Evolutionary conservation across 2,329 filamentous ascomycete genomes (phyloP), one percentile per base, ranked within the genome.

Genomic region (Emergomyces pasteurianus): DNA sequence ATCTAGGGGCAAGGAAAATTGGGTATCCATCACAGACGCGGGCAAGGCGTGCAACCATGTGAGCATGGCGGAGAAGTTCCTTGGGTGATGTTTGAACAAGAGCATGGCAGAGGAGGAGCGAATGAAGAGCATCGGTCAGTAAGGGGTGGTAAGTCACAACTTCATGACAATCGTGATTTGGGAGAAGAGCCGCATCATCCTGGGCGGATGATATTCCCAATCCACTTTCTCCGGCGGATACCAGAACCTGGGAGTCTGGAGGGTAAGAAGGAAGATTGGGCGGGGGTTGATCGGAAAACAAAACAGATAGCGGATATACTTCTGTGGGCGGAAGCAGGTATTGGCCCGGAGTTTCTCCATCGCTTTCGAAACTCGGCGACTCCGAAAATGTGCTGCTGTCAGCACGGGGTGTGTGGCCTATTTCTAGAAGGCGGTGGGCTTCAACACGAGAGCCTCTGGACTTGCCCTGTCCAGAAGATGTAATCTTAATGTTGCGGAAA

Each of bases 131-230:
- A 38, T 95, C 90, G 7, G 85, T 85, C 12, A 95, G 79, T 9
- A 94, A 80, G 0, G 90, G 90, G 68, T 95, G 90, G 70, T 90
- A 94, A 0, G 89, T 94, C 34, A 89, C 80, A 47, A 81, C 81
- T 74, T 90, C 88, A 50, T 83, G 79, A 58, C 75, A 78, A 60
- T 79, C 77, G 12, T 76, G 71, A 63, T 70, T 66, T 31, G 73
- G 74, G 61, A 77, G 71, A 40, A 75, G 65, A 4, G 71, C 63
- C 62, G 71, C 66, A 21, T 67, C 67, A 42, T 71, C 67, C 18
- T 70, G 62, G 26, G 69, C 52, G 18, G 58, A 10, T 23, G 46
- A 31, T 53, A 59, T 59, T 21, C 58, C 58, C 38, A 59, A 62
- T 71, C 61, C 34, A 72, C 21, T 77, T 72, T 63, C 43, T 54